Conservation (phyloP, 139 green algal species). For the Gonium pectorale region DNA sequence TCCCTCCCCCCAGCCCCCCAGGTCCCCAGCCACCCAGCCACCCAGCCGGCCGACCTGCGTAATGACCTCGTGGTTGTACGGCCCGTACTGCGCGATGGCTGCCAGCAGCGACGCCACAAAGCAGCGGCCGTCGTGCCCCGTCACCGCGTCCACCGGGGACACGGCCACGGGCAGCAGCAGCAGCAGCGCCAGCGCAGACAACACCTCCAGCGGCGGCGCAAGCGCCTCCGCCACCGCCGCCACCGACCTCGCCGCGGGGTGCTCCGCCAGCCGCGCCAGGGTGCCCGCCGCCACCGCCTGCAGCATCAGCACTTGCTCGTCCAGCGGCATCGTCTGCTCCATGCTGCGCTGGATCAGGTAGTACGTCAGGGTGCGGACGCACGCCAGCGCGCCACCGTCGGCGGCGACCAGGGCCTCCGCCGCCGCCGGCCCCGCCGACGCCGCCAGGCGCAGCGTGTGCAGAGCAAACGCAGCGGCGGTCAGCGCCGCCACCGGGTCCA, state of each 20-base stretch:
- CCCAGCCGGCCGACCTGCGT: no score
- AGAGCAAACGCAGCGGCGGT: background rate
- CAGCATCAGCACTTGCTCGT: slow-evolving; percentile 14
- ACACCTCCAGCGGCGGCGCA: slow-evolving; percentile 13
- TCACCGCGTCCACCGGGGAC: background rate
- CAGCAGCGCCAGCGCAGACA: slow-evolving; percentile 31
- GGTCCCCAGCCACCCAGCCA: no score
- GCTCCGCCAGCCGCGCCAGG: slow-evolving; percentile 1
- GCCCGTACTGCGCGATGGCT: slow-evolving; percentile 33
- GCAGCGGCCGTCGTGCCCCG: background rate
- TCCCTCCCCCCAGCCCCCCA: no score
- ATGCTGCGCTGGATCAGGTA: slow-evolving; percentile 2
- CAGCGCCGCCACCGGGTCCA: background rate
- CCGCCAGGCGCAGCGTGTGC: background rate
- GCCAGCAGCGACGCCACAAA: slow-evolving; percentile 39
- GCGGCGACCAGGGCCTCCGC: slow-evolving; percentile 12
- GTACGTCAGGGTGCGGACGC: slow-evolving; percentile 9
- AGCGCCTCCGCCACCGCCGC: background rate
- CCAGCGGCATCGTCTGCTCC: background rate
- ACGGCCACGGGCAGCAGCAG: slow-evolving; percentile 11
- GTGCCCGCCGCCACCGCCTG: slow-evolving; percentile 30
- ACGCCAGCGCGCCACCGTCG: background rate
- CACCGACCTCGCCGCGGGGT: background rate
- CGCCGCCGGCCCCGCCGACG: background rate
- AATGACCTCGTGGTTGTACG: slow-evolving; percentile 28